phyloP scores from a whole-genome alignment of 2,329 filamentous ascomycete genomes.

The Tolypocladium tundrense region DNA sequence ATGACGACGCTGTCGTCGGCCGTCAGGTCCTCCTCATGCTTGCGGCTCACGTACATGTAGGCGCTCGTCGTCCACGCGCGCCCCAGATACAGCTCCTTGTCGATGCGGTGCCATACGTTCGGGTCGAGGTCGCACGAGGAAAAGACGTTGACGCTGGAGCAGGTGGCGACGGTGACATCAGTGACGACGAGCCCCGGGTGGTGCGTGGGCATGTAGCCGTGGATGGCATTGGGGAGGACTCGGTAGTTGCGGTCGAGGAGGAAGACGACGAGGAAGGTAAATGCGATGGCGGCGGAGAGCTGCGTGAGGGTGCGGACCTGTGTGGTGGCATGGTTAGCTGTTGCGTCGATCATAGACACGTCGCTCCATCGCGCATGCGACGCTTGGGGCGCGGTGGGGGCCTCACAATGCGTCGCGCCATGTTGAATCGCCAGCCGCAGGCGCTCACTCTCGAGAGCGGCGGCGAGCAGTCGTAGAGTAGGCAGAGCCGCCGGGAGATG shows the following conservation, averaged over 20 bases:
- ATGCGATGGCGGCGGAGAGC: conserved; percentile 53
- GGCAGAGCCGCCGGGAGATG: background rate
- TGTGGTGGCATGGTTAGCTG: background rate
- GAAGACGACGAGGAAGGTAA: conserved; percentile 63
- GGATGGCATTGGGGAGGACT: conserved; percentile 74
- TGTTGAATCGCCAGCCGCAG: conserved; percentile 6
- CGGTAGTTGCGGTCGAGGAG: conserved; percentile 83
- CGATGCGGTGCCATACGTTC: conserved; percentile 66
- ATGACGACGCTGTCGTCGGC: conserved; percentile 68
- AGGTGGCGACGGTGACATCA: conserved; percentile 70
- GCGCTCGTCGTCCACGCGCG: conserved; percentile 65
- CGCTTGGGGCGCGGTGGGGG: background rate
- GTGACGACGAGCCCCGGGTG: conserved; percentile 78
- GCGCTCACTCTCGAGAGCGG: background rate
- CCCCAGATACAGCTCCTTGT: conserved; percentile 80
- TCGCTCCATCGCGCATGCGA: background rate
- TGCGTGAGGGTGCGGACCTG: conserved; percentile 64
- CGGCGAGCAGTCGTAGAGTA: background rate
- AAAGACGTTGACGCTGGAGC: conserved; percentile 64
- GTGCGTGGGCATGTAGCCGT: conserved; percentile 78
- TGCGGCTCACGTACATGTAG: conserved; percentile 72
- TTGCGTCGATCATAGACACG: background rate
- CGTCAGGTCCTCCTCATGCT: conserved; percentile 74
- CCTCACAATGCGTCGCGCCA: conserved; percentile 28
- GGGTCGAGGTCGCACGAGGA: conserved; percentile 67